Percentiles rank a stretch among this genome's conserved stretches.
Conservation (phyloP, 805 yeast species). For the Candida vartiovaarae region DNA sequence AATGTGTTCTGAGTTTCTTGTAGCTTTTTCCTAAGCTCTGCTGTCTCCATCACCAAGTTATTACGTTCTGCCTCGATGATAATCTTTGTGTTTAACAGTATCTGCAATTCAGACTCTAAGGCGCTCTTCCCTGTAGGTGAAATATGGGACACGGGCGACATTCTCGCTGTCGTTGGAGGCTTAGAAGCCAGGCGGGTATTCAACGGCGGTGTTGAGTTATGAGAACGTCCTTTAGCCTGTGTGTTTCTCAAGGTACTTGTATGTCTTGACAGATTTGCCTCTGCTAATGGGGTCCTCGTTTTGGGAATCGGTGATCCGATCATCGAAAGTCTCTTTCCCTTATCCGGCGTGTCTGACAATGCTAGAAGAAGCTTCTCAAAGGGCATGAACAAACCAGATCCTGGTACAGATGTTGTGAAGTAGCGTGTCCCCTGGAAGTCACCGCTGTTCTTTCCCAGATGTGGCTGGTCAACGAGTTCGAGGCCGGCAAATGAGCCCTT, state of each 20-base stretch:
- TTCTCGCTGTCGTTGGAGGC: not conserved
- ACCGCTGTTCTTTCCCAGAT: constrained; percentile 83
- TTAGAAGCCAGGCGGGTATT: not conserved
- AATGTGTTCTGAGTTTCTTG: constrained; percentile 23
- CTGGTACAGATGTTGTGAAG: constrained; percentile 56
- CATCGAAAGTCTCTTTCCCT: constrained; percentile 2
- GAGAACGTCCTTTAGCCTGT: not conserved
- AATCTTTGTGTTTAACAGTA: constrained; percentile 12
- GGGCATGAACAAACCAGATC: constrained; percentile 71
- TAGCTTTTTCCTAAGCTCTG: constrained; percentile 6
- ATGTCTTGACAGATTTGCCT: too few species aligned
- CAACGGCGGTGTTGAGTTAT: constrained; percentile 8
- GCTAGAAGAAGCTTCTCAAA: constrained; percentile 32
- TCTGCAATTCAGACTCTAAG: constrained; percentile 16
- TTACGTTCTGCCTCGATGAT: constrained; percentile 23
- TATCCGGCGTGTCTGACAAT: not conserved
- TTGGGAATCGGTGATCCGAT: constrained; percentile 1
- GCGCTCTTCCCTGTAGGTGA: constrained; percentile 2
- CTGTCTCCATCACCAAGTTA: constrained; percentile 32
- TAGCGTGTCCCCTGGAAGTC: constrained; percentile 63
- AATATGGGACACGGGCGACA: not conserved
- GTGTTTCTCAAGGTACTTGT: not conserved
- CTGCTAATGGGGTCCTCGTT: not conserved
- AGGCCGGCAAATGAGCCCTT: constrained; percentile 80
- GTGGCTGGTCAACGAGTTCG: constrained; percentile 57